Evolutionary conservation across 2,329 filamentous ascomycete species (phyloP), one percentile per base, ranked within the genome.

Genomic region (Exophiala xenobiotica): DNA sequence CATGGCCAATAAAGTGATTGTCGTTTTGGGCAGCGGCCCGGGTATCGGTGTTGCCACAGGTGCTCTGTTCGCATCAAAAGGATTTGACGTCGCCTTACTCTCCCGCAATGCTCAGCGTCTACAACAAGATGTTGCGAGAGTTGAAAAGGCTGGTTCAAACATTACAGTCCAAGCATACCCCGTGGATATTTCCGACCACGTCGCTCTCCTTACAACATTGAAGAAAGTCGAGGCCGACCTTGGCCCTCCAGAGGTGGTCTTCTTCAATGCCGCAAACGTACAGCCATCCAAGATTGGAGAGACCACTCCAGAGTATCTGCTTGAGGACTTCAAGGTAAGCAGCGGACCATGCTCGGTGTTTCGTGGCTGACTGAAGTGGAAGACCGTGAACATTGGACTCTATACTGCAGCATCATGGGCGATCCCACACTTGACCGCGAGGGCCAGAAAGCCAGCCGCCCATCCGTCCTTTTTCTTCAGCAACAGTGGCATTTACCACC

Each of bases 241-340:
- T 3, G 54, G 54, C 8, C 12, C 43, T 14, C 54, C 54, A 18
- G 54, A 57, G 40, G 43, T 57, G 18, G 50, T 57, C 7, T 53
- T 47, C 44, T 57, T 42, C 50, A 57, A 57, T 24, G 54, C 54
- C 7, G 54, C 51, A 9, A 46, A 51, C 23, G 47, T 57, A 8
- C 14, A 12, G 6, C 50, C 54, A 2, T 31, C 41, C 3, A 48
- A 43, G 38, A 46, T 57, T 42, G 54, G 51, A 3, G 33, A 37
- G 6, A 37, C 43, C 2, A 24, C 19, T 26, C 46, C 54, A 19
- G 46, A 54, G 8, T 43, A 48, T 19, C 23, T 57, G 35, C 18
- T 57, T 33, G 49, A 57, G 26, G 54, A 57, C 24, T 57, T 53
- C 46, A 57, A 57, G 46, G 50, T 43, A 23, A 24, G 38, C 7